Evolutionary conservation across 306 rosid species (phyloP), one percentile per base, ranked within the genome.

Genomic region (Cucurbita pepo): DNA sequence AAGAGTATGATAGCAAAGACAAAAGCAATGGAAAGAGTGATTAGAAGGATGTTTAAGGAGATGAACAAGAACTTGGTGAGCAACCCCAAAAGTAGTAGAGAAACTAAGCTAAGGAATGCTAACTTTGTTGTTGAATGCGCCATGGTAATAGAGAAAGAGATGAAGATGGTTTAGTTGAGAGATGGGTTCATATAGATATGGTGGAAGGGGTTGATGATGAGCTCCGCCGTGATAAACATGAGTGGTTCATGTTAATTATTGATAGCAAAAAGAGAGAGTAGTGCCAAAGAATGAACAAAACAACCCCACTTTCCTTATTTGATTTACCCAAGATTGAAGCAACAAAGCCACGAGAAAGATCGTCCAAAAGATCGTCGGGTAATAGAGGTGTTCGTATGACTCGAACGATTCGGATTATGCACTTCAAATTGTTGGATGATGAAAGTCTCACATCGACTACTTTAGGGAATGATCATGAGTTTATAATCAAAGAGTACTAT

Each of bases 21-120:
- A 73, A 21, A 36, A 64, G 57, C 51, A 6, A 44, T 44, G 25
- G 25, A 67, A 54, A 77, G 60, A 67, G 60, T n/a, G 53, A 57
- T 71, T 5, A 75, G 22, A 48, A 82, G 62, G 50, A 75, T 60
- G 55, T 7, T 50, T 50, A 37, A 45, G 21, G 61, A 53, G 15
- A 48, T 76, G 70, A 47, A 77, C 30, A 60, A 80, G 76, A 67
- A 72, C 57, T 81, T 85, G 66, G 80, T 37, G 11, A 75, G 18
- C 73, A 80, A 63, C 59, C 85, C 38, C 1, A 83, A 56, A 13
- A 76, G 45, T 18, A 76, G 1, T 11, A 81, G 48, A 47, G 79
- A 19, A 36, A 81, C n/a, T 54, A 83, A 55, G 54, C 55, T 47
- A 67, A 67, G 7, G 41, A 67, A 67, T 4, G 56, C 73, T 25